phyloP scores from a whole-genome alignment of 148 eudicot genomes.

The Chenopodium berlandieri region DNA sequence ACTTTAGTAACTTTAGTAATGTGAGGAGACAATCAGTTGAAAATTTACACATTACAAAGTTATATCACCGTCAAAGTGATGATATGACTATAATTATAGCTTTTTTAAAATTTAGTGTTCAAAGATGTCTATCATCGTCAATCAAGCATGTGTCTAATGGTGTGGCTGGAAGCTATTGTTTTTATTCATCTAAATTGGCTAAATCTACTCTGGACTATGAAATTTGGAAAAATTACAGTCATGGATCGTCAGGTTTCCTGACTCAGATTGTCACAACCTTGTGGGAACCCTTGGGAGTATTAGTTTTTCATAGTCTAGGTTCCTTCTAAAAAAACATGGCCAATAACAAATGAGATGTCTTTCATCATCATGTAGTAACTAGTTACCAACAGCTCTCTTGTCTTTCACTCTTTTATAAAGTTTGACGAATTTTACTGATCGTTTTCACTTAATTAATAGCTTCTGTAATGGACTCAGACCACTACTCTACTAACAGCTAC shows the following conservation, averaged over 20 bases:
- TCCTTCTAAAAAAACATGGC: background rate
- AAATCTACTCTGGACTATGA: background rate
- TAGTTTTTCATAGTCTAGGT: background rate
- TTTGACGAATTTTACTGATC: background rate
- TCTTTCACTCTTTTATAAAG: background rate
- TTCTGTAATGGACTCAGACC: too few species aligned
- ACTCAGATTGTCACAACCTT: background rate
- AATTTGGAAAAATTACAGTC: background rate
- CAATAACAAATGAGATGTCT: background rate
- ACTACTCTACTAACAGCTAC: too few species aligned
- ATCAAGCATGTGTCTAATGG: background rate
- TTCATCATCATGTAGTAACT: background rate
- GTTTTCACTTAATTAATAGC: too few species aligned
- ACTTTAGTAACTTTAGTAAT: background rate
- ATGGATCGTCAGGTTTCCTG: background rate
- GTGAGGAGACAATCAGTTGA: background rate
- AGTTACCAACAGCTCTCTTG: background rate
- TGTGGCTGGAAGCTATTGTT: background rate
- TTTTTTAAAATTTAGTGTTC: background rate
- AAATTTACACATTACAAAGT: background rate
- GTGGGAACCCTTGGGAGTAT: background rate
- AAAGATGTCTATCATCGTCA: background rate
- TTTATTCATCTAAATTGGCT: background rate
- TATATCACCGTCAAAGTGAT: background rate
- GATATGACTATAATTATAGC: background rate